Percentiles rank a stretch among this genome's conserved stretches.
These are phyloP conservation scores for Candolleomyces eurysporus DNA, from an alignment of 768 basidiomycete genomes.

Conservation along the genomic window DNA sequence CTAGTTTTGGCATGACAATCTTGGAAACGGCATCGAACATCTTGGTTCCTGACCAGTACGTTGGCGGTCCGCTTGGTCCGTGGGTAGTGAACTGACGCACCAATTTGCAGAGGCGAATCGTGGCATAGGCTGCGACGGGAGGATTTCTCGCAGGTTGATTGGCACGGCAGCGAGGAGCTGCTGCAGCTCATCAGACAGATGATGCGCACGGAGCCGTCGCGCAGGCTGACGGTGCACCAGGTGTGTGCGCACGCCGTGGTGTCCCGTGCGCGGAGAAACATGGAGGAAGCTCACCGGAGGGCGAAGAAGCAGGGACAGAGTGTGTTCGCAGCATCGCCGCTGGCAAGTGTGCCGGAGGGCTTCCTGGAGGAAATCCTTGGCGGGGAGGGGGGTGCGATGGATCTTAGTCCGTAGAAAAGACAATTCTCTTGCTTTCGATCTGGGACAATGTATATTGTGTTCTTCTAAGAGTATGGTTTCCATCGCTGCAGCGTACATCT, in stretches of 20 bases:
- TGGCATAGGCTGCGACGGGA: conserved; percentile 93
- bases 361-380: conserved; percentile 68
- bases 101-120: conserved; percentile 67
- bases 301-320: conserved; percentile 32
- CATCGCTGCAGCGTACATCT: neutral
- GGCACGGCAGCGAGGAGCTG: conserved; percentile 64
- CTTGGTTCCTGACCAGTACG: conserved; percentile 94
- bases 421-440: neutral
- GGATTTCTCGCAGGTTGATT: conserved; percentile 85
- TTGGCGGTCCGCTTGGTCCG: conserved; percentile 20
- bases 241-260: conserved; percentile 67
- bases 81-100: conserved; percentile 8
- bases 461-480: no score
- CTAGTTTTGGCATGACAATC: conserved; percentile 92
- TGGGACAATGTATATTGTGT: neutral
- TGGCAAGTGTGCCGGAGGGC: conserved; percentile 56
- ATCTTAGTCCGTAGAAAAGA: conserved; percentile 19
- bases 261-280: conserved; percentile 54
- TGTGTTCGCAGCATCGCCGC: conserved; percentile 56
- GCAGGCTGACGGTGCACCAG: conserved; percentile 54
- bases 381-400: conserved; percentile 39
- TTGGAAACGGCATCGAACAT: conserved; percentile 96
- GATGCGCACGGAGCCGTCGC: conserved; percentile 70
- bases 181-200: conserved; percentile 67
- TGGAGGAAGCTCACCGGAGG: conserved; percentile 51